Evolutionary conservation across 805 yeast genomes (phyloP), one percentile per base, ranked within the genome.

Genomic region (Teunomyces gatunensis): DNA sequence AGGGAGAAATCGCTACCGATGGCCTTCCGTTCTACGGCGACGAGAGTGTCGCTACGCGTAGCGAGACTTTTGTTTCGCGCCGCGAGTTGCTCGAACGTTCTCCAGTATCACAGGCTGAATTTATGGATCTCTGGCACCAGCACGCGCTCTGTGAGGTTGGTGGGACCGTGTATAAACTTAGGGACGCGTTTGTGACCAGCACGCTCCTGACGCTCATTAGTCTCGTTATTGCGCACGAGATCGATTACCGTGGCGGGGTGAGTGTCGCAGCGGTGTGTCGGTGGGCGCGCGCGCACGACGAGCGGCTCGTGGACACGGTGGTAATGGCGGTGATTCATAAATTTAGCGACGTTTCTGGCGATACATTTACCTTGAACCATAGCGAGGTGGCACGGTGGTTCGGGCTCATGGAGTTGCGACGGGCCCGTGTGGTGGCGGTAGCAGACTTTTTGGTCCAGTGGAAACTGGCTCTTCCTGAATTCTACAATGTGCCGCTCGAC

Each of bases 391-490:
- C 84, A 1, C 59, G 58, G 42, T 87, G 89, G 87, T 81, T 80
- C 54, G 96, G 96, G 0, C 58, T 78, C 2, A 69, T 75, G 44
- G 68, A 83, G 0, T 67, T 88, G 45, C 55, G 2, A 41, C 50
- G 5, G 47, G 55, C 12, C 53, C 54, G n/a, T 47, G 54, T 25
- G 50, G 73, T 15, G 20, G 49, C 67, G 1, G 44, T 67, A 0
- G 78, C 79, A 35, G 89, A 85, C 49, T 80, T 89, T 57, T 56
- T 83, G 49, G 73, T 86, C 42, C 75, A 77, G 45, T 80, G 91
- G 83, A 80, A 82, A 55, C 70, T 83, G 1, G 67, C 75, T 5
- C 71, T 87, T 36, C 91, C 94, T 2, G 77, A 81, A 6, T 77
- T 80, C 62, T 77, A 81, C 68, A 81, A 78, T 42, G 77, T 84